Conservation (phyloP, 2,329 filamentous ascomycete genomes). For the Venturia effusa region DNA sequence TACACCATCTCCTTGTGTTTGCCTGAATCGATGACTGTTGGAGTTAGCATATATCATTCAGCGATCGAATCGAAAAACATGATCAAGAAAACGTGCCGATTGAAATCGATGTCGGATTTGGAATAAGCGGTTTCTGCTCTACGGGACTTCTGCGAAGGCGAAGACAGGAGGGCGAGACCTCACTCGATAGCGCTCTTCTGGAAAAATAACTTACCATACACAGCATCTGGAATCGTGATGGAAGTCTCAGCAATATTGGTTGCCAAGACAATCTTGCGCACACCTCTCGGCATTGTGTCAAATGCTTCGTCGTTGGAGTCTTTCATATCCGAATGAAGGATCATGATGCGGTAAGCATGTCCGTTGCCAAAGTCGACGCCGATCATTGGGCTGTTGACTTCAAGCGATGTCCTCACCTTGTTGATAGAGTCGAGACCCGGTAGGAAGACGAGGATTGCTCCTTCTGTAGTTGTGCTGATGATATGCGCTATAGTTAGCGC, state of each 20-base stretch:
- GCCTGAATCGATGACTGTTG: constrained; percentile 34
- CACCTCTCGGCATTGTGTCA: constrained; percentile 27
- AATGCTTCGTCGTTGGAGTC: constrained; percentile 34
- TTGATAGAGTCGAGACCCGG: constrained; percentile 34
- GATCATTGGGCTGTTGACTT: constrained; percentile 18
- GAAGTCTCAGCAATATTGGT: constrained; percentile 43
- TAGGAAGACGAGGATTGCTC: constrained; percentile 39
- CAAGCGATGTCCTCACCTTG: constrained; percentile 16
- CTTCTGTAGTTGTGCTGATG: not conserved
- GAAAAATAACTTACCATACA: constrained; percentile 26
- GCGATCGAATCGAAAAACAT: no score
- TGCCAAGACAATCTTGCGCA: constrained; percentile 38
- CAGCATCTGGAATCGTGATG: constrained; percentile 41
- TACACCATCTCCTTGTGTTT: constrained; percentile 29
- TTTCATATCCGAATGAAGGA: constrained; percentile 36
- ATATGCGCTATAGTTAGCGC: constrained; percentile 11
- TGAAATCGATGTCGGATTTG: no score
- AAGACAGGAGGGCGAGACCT: no score
- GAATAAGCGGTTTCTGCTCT: no score
- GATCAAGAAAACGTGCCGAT: no score
- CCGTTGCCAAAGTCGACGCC: constrained; percentile 30
- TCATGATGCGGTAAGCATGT: constrained; percentile 31
- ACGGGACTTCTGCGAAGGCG: no score
- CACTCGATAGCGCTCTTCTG: no score
- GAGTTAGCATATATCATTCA: constrained; percentile 17